Conservation (phyloP, 257 asterid genomes). For the Fraxinus cuspidata region DNA sequence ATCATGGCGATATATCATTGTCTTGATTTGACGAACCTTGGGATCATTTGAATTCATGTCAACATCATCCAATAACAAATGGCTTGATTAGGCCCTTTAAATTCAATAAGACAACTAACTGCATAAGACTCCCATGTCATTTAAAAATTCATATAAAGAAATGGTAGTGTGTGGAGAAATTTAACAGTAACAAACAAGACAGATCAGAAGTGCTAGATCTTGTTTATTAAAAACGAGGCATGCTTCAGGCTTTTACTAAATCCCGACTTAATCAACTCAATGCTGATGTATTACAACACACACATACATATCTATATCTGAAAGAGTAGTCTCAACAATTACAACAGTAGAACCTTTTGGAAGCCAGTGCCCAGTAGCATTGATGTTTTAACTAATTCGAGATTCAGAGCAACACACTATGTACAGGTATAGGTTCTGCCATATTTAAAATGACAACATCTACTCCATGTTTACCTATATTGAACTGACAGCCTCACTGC, state of each 20-base stretch:
- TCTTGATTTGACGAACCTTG: conserved; percentile 66
- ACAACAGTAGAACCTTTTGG: not conserved
- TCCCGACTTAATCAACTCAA: conserved; percentile 6
- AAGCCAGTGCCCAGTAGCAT: conserved; percentile 6
- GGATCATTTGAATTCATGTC: conserved; percentile 32
- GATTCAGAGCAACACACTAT: not conserved
- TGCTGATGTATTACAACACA: not conserved
- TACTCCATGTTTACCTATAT: conserved; percentile 5
- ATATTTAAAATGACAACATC: not conserved
- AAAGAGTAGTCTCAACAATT: not conserved
- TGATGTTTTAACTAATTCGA: conserved; percentile 2
- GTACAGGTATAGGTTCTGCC: not conserved
- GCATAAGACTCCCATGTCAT: conserved; percentile 5
- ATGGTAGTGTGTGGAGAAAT: not conserved
- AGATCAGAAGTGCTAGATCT: not conserved
- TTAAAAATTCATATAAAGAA: not conserved
- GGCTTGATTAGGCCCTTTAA: conserved; percentile 17
- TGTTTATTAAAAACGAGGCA: not conserved
- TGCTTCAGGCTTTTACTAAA: not conserved
- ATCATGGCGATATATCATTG: conserved; percentile 53
- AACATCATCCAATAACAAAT: conserved; percentile 27
- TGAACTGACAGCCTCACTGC: not conserved
- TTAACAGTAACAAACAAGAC: not conserved
- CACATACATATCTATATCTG: conserved; percentile 3
- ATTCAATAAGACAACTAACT: conserved; percentile 20